Percentiles rank a stretch among this genome's conserved stretches.
These are phyloP conservation scores for Luzula sylvatica DNA, from an alignment of 176 grass and related monocot genomes.

Conservation along the genomic window DNA sequence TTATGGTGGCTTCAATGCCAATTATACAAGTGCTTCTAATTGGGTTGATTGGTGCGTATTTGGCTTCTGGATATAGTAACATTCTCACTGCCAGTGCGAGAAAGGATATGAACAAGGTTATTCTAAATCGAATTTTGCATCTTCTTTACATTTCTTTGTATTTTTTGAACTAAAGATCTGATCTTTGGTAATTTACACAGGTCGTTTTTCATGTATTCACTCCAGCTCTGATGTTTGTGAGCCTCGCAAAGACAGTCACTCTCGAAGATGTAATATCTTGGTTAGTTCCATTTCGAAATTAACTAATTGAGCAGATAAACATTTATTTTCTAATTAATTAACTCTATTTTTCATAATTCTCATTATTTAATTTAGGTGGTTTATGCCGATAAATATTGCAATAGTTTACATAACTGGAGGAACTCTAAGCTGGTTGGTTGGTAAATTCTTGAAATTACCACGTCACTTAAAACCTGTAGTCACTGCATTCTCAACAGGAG, in stretches of 20 bases:
- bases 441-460: conserved; percentile 47
- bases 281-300: conserved; percentile 25
- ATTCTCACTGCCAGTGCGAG: conserved; percentile 48
- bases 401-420: conserved; percentile 57
- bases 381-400: conserved; percentile 85
- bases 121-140: not conserved
- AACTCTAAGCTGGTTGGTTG: conserved; percentile 61
- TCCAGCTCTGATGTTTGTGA: conserved; percentile 61
- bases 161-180: not conserved
- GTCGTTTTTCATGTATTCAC: conserved; percentile 79
- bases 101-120: conserved; percentile 86
- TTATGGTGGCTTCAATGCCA: conserved; percentile 68
- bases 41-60: conserved; percentile 58
- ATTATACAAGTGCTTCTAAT: conserved; percentile 75
- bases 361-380: conserved; percentile 55
- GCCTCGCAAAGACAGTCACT: conserved; percentile 68
- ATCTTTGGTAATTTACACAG: conserved; percentile 24
- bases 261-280: conserved; percentile 68
- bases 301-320: not conserved
- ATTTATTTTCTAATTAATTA: not conserved
- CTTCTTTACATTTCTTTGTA: not conserved
- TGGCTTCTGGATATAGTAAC: conserved; percentile 56
- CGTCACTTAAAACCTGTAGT: conserved; percentile 48
- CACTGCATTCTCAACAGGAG: conserved; percentile 58
- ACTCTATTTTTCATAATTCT: not conserved